Evolutionary conservation across 2,329 filamentous ascomycete species (phyloP).

Genomic region (Penicillium sp.): DNA sequence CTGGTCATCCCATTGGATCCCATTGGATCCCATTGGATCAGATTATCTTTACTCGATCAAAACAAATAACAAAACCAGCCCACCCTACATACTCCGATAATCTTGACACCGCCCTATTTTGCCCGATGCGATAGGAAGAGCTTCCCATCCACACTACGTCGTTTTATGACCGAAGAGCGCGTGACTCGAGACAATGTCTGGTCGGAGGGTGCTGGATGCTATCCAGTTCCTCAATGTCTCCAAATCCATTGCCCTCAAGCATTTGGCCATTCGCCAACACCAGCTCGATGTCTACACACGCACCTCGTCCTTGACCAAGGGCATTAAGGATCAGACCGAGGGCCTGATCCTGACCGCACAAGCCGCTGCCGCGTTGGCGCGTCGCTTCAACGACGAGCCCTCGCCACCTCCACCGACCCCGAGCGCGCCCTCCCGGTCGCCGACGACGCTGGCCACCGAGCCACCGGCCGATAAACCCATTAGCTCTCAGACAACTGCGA

Average conservation of each 20-base stretch:
- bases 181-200: constrained; percentile 52
- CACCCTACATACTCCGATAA: background rate
- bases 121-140: constrained; percentile 32
- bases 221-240: constrained; percentile 73
- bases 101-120: constrained; percentile 22
- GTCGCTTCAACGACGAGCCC: constrained; percentile 60
- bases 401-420: constrained; percentile 33
- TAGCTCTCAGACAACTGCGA: constrained; percentile 21
- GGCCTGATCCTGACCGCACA: constrained; percentile 65
- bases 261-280: constrained; percentile 63
- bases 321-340: constrained; percentile 66
- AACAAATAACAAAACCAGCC: background rate
- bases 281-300: constrained; percentile 68
- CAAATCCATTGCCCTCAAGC: constrained; percentile 69
- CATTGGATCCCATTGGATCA: constrained; percentile 14
- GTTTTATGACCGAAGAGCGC: background rate
- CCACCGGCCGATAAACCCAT: constrained; percentile 36
- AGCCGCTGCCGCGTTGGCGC: constrained; percentile 65
- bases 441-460: constrained; percentile 34
- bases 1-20: background rate
- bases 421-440: constrained; percentile 20
- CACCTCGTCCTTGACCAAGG: constrained; percentile 69
- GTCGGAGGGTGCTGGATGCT: constrained; percentile 72
- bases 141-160: constrained; percentile 6
- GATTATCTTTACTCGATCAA: constrained; percentile 16